Evolutionary conservation across 148 eudicot genomes (phyloP).

Genomic region (Diospyros kaki): DNA sequence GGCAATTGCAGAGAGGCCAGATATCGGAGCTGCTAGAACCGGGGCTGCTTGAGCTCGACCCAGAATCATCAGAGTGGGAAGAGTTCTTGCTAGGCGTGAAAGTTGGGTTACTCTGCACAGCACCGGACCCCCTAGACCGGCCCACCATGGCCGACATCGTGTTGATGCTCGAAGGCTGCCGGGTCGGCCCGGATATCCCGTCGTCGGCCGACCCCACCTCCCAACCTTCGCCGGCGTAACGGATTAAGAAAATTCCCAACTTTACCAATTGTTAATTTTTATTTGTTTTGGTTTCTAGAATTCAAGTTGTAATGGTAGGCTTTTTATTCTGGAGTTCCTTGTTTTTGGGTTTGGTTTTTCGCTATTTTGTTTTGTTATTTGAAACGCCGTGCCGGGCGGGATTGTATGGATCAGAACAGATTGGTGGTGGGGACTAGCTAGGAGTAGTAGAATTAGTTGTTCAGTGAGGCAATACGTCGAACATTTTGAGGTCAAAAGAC

Average conservation of each 20-base stretch:
- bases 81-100: conserved; percentile 77
- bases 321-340: neutral
- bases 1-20: conserved; percentile 58
- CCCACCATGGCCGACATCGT: conserved; percentile 23
- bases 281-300: neutral
- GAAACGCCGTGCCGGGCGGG: neutral
- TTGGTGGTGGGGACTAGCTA: neutral
- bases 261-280: neutral
- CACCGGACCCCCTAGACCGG: conserved; percentile 38
- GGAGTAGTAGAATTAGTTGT: too few relatives aligned
- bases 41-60: conserved; percentile 60
- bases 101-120: conserved; percentile 58
- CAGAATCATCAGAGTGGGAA: conserved; percentile 75
- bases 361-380: neutral
- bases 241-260: neutral
- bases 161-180: conserved; percentile 31
- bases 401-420: neutral
- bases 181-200: conserved; percentile 19
- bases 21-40: conserved; percentile 55
- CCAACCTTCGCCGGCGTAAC: conserved; percentile 28
- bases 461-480: too few relatives aligned
- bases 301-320: too few relatives aligned
- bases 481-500: too few relatives aligned
- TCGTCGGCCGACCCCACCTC: conserved; percentile 22
- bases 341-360: neutral